Conservation (phyloP, 306 rosid genomes). For the Cucurbita moschata region DNA sequence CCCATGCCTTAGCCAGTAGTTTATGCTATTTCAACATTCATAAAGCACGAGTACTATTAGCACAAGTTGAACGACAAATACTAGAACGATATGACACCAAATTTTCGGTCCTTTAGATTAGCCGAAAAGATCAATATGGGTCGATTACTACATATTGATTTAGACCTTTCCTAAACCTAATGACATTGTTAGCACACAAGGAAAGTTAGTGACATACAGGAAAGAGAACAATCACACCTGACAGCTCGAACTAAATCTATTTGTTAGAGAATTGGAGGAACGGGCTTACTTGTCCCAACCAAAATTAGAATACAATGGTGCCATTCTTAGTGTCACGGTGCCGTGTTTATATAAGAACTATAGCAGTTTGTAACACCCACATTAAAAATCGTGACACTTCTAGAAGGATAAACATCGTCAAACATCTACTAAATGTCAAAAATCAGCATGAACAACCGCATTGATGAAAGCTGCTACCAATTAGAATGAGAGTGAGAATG, state of each 20-base stretch:
- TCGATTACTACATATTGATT: not conserved
- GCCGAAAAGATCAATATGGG: not conserved
- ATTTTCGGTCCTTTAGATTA: not conserved
- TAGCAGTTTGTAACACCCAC: not conserved
- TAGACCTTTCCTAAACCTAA: not conserved
- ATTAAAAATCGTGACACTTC: not conserved
- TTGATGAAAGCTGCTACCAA: not conserved
- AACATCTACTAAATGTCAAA: not conserved
- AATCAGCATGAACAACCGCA: not conserved
- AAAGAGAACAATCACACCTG: not conserved
- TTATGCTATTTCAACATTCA: not conserved
- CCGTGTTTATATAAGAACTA: not conserved
- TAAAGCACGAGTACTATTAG: not conserved
- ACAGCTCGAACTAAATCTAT: not conserved
- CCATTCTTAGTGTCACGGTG: not conserved
- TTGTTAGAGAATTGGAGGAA: not conserved
- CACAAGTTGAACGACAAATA: not conserved
- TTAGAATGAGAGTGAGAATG: not conserved
- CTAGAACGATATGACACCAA: not conserved
- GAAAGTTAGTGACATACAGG: not conserved
- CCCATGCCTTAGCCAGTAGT: not conserved
- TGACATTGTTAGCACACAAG: not conserved
- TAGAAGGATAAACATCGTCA: not conserved
- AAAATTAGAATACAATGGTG: too few relatives aligned
- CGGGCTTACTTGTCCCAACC: not conserved